phyloP scores from a whole-genome alignment of 495 filamentous ascomycete species.

The Tuber magnatum region DNA sequence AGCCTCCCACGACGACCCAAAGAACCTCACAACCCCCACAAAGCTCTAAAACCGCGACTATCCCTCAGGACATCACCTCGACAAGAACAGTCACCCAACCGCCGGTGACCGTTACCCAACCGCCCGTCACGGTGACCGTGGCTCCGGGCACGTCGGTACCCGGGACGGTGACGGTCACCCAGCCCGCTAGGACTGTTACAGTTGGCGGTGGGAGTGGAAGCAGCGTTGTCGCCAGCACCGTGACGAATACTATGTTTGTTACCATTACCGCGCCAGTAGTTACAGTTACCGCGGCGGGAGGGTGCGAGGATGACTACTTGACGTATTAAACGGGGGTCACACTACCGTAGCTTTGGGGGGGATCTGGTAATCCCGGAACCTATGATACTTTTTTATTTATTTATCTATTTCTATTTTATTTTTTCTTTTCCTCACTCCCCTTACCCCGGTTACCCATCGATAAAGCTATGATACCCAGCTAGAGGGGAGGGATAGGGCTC shows the following conservation, averaged over 20 bases:
- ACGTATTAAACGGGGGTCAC: background rate
- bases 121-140: background rate
- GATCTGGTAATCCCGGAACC: background rate
- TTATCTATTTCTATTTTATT: background rate
- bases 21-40: too few relatives aligned
- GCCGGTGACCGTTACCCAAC: background rate
- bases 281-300: background rate
- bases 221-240: background rate
- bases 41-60: too few relatives aligned
- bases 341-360: background rate
- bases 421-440: background rate
- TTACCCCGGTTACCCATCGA: background rate
- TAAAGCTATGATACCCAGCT: background rate
- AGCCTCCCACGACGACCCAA: background rate
- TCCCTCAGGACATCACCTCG: too few relatives aligned
- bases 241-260: background rate
- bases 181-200: background rate
- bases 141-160: background rate
- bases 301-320: background rate
- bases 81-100: background rate
- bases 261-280: background rate
- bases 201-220: background rate
- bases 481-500: background rate
- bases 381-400: background rate
- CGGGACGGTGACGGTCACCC: background rate